Conservation (phyloP, 495 filamentous ascomycete species). For the Letharia lupina region DNA sequence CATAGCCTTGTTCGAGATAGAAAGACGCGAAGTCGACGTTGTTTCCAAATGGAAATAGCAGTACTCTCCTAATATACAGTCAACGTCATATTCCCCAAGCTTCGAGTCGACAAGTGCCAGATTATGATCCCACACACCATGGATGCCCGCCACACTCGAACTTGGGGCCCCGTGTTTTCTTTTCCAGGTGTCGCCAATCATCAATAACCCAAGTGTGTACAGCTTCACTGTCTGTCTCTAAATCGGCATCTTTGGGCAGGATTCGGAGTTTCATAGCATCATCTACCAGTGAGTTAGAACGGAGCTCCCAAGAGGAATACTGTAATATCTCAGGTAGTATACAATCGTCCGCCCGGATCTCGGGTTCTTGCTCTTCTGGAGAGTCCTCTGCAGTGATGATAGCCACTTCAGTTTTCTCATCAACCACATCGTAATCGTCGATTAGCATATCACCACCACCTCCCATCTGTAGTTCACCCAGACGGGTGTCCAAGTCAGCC, state of each 20-base stretch:
- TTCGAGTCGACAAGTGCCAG: background rate
- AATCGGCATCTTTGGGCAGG: slow-evolving; percentile 61
- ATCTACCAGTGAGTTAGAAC: slow-evolving; percentile 40
- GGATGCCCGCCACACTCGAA: slow-evolving; percentile 83
- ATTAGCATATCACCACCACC: slow-evolving; percentile 59
- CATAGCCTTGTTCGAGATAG: slow-evolving; percentile 91
- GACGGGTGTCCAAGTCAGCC: slow-evolving; percentile 27
- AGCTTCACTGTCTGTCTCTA: slow-evolving; percentile 62
- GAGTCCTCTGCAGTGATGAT: slow-evolving; percentile 68
- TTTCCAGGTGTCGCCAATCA: slow-evolving; percentile 62
- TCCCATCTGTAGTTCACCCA: slow-evolving; percentile 59
- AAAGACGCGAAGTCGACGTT: slow-evolving; percentile 86
- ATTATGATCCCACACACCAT: slow-evolving; percentile 52
- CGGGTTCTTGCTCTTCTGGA: slow-evolving; percentile 43
- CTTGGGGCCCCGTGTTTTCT: slow-evolving; percentile 76
- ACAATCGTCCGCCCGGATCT: slow-evolving; percentile 65
- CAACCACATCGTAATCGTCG: slow-evolving; percentile 53
- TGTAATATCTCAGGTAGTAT: slow-evolving; percentile 28
- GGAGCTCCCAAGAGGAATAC: background rate
- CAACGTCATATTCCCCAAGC: slow-evolving; percentile 9
- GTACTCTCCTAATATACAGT: slow-evolving; percentile 40
- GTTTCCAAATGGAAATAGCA: slow-evolving; percentile 93
- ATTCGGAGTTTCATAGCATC: slow-evolving; percentile 76
- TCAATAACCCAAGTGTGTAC: slow-evolving; percentile 79
- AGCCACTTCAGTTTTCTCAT: slow-evolving; percentile 76